Conservation (phyloP, 2,329 filamentous ascomycete species). For the Arthrobotrys megalospora region DNA sequence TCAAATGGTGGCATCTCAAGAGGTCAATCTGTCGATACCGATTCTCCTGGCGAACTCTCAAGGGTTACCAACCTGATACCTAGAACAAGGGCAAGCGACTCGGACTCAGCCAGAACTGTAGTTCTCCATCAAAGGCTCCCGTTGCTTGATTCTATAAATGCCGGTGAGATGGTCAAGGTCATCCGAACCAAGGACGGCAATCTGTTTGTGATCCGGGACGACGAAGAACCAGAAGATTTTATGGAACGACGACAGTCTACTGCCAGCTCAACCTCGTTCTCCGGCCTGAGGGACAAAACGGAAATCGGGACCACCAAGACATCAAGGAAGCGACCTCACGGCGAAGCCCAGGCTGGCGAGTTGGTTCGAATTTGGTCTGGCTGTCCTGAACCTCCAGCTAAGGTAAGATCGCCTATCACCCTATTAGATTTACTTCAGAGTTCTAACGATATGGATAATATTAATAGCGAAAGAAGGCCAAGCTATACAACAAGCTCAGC, state of each 20-base stretch:
- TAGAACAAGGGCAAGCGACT: slow-evolving; percentile 15
- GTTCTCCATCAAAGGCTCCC: slow-evolving; percentile 38
- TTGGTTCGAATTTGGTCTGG: slow-evolving; percentile 52
- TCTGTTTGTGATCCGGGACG: slow-evolving; percentile 44
- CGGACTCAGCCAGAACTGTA: slow-evolving; percentile 4
- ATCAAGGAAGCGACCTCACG: slow-evolving; percentile 38
- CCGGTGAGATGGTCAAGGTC: slow-evolving; percentile 51
- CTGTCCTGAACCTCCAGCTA: slow-evolving; percentile 40
- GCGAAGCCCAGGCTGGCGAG: slow-evolving; percentile 37
- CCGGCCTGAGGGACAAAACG: slow-evolving; percentile 10
- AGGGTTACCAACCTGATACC: neutral
- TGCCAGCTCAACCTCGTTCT: slow-evolving; percentile 11
- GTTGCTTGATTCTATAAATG: slow-evolving; percentile 44
- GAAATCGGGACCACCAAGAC: slow-evolving; percentile 38
- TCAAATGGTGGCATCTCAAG: slow-evolving; percentile 45
- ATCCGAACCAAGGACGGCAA: slow-evolving; percentile 44
- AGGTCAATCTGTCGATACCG: slow-evolving; percentile 32
- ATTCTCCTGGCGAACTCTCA: neutral
- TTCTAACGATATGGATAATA: slow-evolving; percentile 14
- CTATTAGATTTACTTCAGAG: neutral
- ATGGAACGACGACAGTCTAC: slow-evolving; percentile 43
- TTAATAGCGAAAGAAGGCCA: slow-evolving; percentile 30
- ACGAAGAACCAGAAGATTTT: slow-evolving; percentile 53
- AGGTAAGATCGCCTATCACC: slow-evolving; percentile 16
- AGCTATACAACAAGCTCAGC: slow-evolving; percentile 37